Evolutionary conservation across 1,139 yeast species (phyloP).

Genomic region (Groenewaldozyma auringiensis): DNA sequence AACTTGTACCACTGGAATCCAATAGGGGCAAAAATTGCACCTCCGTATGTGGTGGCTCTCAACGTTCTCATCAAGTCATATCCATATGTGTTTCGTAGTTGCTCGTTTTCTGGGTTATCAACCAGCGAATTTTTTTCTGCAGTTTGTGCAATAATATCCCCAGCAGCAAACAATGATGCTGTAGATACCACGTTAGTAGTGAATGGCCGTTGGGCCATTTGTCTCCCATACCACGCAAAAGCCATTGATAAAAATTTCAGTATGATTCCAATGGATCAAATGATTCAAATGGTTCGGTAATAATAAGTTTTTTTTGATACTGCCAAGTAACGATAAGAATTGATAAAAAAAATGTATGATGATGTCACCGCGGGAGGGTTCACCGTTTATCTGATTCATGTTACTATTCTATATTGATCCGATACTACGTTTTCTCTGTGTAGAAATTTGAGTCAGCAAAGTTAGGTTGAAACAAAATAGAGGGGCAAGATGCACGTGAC

Average conservation of each 20-base stretch:
- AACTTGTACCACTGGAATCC: conserved; percentile 62
- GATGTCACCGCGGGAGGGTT: too few relatives aligned
- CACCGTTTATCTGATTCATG: too few relatives aligned
- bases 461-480: too few relatives aligned
- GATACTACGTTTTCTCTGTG: too few relatives aligned
- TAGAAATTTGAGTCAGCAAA: too few relatives aligned
- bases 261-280: too few relatives aligned
- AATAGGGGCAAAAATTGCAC: conserved; percentile 67
- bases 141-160: conserved; percentile 67
- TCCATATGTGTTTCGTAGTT: conserved; percentile 7
- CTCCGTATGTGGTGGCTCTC: conserved; percentile 67
- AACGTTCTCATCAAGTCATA: conserved; percentile 40
- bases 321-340: too few relatives aligned
- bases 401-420: too few relatives aligned
- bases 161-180: conserved; percentile 55
- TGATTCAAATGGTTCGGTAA: too few relatives aligned
- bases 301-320: too few relatives aligned
- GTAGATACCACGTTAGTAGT: conserved; percentile 25
- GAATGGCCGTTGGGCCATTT: conserved; percentile 22
- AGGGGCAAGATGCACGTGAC: too few relatives aligned
- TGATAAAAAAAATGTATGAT: too few relatives aligned
- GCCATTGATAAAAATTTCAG: conserved; percentile 15
- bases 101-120: not conserved
- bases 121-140: conserved; percentile 4
- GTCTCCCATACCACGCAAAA: conserved; percentile 17